A percentile compares a stretch with the other conserved stretches of the same genome.
Conservation (phyloP, 768 basidiomycete genomes). For the Galerina marginata region DNA sequence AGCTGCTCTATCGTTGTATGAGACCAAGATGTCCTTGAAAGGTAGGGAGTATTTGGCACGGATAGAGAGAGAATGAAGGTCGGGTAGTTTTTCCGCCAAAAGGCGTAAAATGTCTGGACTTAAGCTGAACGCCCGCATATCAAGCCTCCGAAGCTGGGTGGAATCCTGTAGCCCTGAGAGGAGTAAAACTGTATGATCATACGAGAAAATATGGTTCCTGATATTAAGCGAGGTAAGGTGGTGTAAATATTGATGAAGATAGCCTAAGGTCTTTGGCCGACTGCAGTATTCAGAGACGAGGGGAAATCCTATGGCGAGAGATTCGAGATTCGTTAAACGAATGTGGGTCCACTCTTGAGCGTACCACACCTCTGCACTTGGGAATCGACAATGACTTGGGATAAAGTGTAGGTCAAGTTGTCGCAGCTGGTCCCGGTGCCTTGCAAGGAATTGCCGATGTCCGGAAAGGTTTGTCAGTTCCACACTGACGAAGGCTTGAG, state of each 20-base stretch:
- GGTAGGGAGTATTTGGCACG: neutral
- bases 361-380: neutral
- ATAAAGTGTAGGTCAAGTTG: neutral
- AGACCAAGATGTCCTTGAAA: neutral
- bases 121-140: neutral
- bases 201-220: neutral
- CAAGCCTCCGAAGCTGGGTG: neutral
- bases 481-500: neutral
- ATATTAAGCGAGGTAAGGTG: neutral
- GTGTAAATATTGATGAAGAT: neutral
- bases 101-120: slow-evolving; percentile 6
- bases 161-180: neutral
- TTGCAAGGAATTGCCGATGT: neutral
- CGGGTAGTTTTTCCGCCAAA: slow-evolving; percentile 6
- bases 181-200: neutral
- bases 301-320: neutral
- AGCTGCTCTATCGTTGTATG: neutral
- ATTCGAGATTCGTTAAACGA: neutral
- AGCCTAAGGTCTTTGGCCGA: neutral
- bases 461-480: neutral
- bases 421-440: neutral
- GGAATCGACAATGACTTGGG: neutral
- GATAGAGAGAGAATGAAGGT: neutral
- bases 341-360: neutral
- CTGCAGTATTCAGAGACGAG: neutral